Base-by-base conservation (phyloP, 257 asterid genomes). In the Solanum bulbocastanum region DNA sequence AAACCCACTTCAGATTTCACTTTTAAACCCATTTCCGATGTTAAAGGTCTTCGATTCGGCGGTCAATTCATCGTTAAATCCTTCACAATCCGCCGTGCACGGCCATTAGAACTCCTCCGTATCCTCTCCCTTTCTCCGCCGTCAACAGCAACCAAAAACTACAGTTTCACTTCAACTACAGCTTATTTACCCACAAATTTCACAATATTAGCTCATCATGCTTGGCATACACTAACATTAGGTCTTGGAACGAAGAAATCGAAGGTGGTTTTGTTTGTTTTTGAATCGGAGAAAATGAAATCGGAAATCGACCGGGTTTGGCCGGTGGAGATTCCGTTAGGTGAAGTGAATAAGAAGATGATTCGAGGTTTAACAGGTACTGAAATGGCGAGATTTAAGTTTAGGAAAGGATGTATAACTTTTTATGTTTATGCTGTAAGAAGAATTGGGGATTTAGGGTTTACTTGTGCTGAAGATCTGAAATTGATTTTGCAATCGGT, bases 171-270 rank as follows among this genome's bases (percentile, higher is more conserved):
- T n/a, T 97, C 99, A 74, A 91, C 96, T 85, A 92, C 98, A 69
- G 95, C 95, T 1, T 97, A 89, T 89, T 86, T 97, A 58, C 99
- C 99, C 10, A 96, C 98, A 22, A 97, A 97, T 87, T 97, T 97
- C 94, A 97, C 99, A 33, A 97, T 97, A 89, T 93, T 97, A 35
- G 99, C 99, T 0, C 99, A 97, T 91, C 98, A 94, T 87, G 99
- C 99, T 10, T 97, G 99, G 99, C 98, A 97, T 89, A 97, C 99
- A 2, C 94, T 97, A 20, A 96, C 99, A 1, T 88, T 97, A 4
- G 99, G 99, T 46, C 94, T 97, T 0, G 99, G 99, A 6, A 97
- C 99, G 22, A 94, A 91, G 92, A 97, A 96, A 81, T 96, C 99
- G 11, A 97, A 96, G 89, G 97, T 96, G 2, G 88, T 94, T 22